Evolutionary conservation across 257 asterid species (phyloP).

Genomic region (Fraxinus cuspidata): DNA sequence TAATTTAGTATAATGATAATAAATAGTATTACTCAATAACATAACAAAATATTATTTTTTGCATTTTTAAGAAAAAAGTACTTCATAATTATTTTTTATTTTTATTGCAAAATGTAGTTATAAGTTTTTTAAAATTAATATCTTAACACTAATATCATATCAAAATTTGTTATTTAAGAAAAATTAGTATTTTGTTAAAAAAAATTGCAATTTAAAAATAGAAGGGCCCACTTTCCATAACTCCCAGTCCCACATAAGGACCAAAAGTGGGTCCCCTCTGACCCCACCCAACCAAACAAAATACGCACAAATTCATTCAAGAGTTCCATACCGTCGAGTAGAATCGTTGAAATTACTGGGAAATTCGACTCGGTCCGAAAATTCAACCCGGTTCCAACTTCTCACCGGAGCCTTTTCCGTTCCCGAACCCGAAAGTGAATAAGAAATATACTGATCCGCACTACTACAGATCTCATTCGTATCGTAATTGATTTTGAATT

Average conservation of each 20-base stretch:
- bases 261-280: neutral
- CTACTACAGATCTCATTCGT: neutral
- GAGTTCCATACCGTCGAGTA: neutral
- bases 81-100: too few relatives aligned
- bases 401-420: neutral
- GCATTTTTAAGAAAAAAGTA: too few relatives aligned
- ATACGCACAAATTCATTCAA: neutral
- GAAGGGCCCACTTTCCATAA: neutral
- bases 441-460: neutral
- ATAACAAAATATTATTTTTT: too few relatives aligned
- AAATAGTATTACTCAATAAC: too few relatives aligned
- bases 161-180: too few relatives aligned
- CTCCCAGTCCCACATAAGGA: neutral
- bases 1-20: too few relatives aligned
- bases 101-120: too few relatives aligned
- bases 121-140: too few relatives aligned
- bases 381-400: neutral
- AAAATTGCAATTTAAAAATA: too few relatives aligned
- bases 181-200: too few relatives aligned
- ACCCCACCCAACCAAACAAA: neutral
- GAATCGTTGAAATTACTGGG: neutral
- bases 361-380: neutral
- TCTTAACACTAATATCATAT: too few relatives aligned
- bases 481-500: neutral
- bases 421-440: neutral